phyloP scores from a whole-genome alignment of 306 rosid genomes.

The Glycine tomentella region DNA sequence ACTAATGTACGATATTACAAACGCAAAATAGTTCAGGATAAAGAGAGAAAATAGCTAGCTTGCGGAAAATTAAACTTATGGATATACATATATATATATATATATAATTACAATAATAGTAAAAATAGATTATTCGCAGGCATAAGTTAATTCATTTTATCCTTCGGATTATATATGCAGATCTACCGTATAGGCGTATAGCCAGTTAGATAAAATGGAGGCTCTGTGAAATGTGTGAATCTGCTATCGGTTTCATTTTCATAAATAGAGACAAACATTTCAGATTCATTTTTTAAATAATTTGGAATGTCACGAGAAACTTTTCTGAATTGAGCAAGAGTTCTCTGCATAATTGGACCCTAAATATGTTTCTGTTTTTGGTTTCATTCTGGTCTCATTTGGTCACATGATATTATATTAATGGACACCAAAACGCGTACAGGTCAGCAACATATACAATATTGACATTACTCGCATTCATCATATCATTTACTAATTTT shows the following conservation, averaged over 20 bases:
- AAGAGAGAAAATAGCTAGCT: not conserved
- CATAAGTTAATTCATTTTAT: constrained; percentile 29
- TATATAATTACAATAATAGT: not conserved
- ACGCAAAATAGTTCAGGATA: constrained; percentile 24
- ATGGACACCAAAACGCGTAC: constrained; percentile 62
- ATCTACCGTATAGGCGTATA: not conserved
- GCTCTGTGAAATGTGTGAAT: constrained; percentile 51
- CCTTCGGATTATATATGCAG: not conserved
- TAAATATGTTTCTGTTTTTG: constrained; percentile 45
- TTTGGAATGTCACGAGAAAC: constrained; percentile 80
- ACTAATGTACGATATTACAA: constrained; percentile 7
- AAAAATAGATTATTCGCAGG: constrained; percentile 33
- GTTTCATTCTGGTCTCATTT: constrained; percentile 51
- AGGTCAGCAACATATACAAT: constrained; percentile 52
- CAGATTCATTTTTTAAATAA: constrained; percentile 44
- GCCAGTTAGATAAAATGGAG: constrained; percentile 8
- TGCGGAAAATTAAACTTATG: no score
- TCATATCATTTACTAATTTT: constrained; percentile 41
- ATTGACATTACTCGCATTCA: not conserved
- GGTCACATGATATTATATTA: constrained; percentile 50
- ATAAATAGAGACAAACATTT: constrained; percentile 49
- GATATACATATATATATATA: no score
- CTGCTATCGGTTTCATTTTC: constrained; percentile 48
- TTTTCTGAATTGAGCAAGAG: constrained; percentile 60
- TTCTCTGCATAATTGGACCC: constrained; percentile 62